Evolutionary conservation across 306 rosid genomes (phyloP).

Genomic region (Delonix regia): DNA sequence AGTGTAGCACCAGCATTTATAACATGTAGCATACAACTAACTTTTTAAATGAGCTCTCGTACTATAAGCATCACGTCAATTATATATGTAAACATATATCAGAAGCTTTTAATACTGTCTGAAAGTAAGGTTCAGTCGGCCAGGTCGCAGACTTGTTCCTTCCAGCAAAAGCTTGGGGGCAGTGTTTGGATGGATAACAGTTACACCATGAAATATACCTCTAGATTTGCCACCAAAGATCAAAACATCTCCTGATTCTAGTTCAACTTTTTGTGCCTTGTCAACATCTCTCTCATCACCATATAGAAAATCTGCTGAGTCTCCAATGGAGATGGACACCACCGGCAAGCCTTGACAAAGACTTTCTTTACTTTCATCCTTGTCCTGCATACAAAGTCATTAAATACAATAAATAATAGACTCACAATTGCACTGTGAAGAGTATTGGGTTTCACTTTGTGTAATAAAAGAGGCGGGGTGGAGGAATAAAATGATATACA

Average conservation of each 20-base stretch:
- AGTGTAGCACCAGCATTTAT: not conserved
- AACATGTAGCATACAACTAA: not conserved
- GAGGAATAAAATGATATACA: no score
- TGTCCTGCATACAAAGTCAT: conserved; percentile 50
- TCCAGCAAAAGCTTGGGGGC: conserved; percentile 56
- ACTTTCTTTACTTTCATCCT: conserved; percentile 71
- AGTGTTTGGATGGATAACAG: conserved; percentile 43
- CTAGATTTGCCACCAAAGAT: conserved; percentile 85
- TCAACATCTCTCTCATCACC: conserved; percentile 53
- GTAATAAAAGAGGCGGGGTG: no score
- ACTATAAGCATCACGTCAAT: not conserved
- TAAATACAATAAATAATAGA: not conserved
- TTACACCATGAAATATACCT: conserved; percentile 71
- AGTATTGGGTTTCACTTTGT: no score
- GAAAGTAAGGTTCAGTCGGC: conserved; percentile 84
- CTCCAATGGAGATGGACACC: conserved; percentile 88
- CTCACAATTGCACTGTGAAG: no score
- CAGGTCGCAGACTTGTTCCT: conserved; percentile 55
- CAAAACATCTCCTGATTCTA: conserved; percentile 81
- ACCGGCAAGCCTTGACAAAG: conserved; percentile 54
- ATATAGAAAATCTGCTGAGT: conserved; percentile 68
- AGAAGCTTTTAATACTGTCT: conserved; percentile 50
- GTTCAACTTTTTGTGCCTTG: conserved; percentile 43
- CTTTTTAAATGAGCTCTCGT: not conserved
- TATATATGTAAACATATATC: not conserved